phyloP scores from a whole-genome alignment of 2,329 filamentous ascomycete species.

The Raffaelea ambrosiae region DNA sequence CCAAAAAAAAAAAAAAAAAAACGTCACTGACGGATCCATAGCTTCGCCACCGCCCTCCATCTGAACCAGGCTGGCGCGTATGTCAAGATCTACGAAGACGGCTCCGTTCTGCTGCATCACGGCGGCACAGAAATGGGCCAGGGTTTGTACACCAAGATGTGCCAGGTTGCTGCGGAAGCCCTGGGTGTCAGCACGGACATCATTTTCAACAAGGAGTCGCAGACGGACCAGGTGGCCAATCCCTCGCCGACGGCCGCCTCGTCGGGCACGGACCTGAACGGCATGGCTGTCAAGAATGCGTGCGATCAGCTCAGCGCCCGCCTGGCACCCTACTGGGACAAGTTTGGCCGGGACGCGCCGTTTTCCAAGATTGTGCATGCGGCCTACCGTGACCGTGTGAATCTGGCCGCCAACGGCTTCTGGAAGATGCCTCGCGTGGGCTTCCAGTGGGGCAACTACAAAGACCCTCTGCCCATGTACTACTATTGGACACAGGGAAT shows the following conservation, averaged over 20 bases:
- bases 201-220: constrained; percentile 87
- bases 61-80: constrained; percentile 91
- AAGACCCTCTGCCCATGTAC: constrained; percentile 72
- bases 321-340: constrained; percentile 74
- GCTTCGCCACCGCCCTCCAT: constrained; percentile 91
- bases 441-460: constrained; percentile 85
- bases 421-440: constrained; percentile 97
- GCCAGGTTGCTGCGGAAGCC: constrained; percentile 85
- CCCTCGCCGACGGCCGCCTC: constrained; percentile 87
- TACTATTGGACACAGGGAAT: constrained; percentile 98
- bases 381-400: constrained; percentile 92
- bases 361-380: constrained; percentile 87
- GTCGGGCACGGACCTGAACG: constrained; percentile 87
- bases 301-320: constrained; percentile 83
- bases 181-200: constrained; percentile 68
- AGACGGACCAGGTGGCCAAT: constrained; percentile 92
- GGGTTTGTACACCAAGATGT: constrained; percentile 93
- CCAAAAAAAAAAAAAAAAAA: too few relatives aligned
- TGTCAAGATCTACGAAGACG: constrained; percentile 95
- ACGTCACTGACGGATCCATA: constrained; percentile 33
- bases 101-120: constrained; percentile 82
- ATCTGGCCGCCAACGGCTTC: constrained; percentile 88
- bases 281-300: constrained; percentile 88
- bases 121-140: constrained; percentile 97
- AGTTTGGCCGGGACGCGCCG: constrained; percentile 64